These are phyloP conservation scores for Chernovozyma aurita DNA, from an alignment of 1,139 yeast genomes.

Conservation along the genomic window DNA sequence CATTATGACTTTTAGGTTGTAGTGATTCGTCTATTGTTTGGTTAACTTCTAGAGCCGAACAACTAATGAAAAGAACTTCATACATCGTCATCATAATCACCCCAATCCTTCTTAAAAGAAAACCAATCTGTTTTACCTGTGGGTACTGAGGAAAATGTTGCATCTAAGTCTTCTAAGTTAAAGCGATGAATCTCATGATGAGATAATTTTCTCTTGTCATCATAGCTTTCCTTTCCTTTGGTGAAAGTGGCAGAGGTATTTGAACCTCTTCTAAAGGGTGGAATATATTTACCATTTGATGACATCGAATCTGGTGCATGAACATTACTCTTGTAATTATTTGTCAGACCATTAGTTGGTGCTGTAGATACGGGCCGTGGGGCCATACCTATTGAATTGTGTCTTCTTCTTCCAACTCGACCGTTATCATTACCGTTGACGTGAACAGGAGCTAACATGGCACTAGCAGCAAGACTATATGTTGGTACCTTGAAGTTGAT, in stretches of 20 bases:
- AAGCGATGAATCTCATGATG: conserved; percentile 22
- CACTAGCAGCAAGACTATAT: conserved; percentile 4
- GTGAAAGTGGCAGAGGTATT: conserved; percentile 14
- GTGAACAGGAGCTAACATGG: background rate
- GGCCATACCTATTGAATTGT: conserved; percentile 3
- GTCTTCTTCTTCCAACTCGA: conserved; percentile 1
- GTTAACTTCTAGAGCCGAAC: too few relatives aligned
- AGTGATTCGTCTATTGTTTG: too few relatives aligned
- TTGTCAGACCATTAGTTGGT: background rate
- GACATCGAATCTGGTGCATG: conserved; percentile 7
- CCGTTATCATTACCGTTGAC: background rate
- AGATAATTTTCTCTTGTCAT: conserved; percentile 19
- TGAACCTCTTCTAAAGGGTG: conserved; percentile 62
- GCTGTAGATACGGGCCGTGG: background rate
- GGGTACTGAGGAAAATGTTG: conserved; percentile 41
- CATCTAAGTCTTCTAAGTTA: conserved; percentile 17
- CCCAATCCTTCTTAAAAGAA: conserved; percentile 30
- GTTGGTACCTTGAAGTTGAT: conserved; percentile 7
- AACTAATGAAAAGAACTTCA: too few relatives aligned
- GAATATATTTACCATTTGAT: conserved; percentile 56
- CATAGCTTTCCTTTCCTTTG: conserved; percentile 15
- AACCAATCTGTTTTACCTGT: conserved; percentile 39
- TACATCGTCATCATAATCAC: conserved; percentile 27
- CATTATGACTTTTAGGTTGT: too few relatives aligned
- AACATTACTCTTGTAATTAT: background rate